phyloP scores from a whole-genome alignment of 768 basidiomycete genomes.

The Suillus sp. region DNA sequence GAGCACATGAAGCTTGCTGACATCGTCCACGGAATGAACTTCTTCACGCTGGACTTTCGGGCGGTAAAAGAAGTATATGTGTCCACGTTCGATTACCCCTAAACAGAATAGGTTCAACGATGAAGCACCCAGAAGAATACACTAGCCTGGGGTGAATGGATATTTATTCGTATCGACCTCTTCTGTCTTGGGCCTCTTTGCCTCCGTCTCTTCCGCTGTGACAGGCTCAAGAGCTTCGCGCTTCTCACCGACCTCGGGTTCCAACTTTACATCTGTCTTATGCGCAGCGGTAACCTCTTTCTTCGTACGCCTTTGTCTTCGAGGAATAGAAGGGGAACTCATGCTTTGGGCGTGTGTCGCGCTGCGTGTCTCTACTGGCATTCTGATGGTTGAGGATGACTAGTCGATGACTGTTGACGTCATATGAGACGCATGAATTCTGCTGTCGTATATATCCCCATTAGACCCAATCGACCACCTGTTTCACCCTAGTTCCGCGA shows the following conservation, averaged over 20 bases:
- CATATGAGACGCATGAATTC: too few species aligned
- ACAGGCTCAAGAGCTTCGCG: constrained; percentile 26
- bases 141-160: constrained; percentile 16
- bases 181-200: constrained; percentile 21
- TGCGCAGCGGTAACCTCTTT: constrained; percentile 11
- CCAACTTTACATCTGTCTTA: constrained; percentile 30
- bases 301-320: neutral
- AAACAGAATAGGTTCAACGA: neutral
- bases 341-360: neutral
- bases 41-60: constrained; percentile 57
- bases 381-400: neutral
- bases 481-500: neutral
- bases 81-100: constrained; percentile 61
- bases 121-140: neutral
- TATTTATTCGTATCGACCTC: constrained; percentile 23
- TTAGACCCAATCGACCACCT: neutral
- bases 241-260: constrained; percentile 28
- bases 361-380: constrained; percentile 20
- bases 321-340: neutral
- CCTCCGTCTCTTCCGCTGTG: constrained; percentile 19
- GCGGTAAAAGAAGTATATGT: constrained; percentile 67
- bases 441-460: too few species aligned
- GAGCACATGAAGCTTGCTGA: constrained; percentile 60
- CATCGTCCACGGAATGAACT: constrained; percentile 56
- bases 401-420: constrained; percentile 16